Evolutionary conservation across 2,329 filamentous ascomycete species (phyloP), one percentile per base, ranked within the genome.

Genomic region (Penicillium sp.): DNA sequence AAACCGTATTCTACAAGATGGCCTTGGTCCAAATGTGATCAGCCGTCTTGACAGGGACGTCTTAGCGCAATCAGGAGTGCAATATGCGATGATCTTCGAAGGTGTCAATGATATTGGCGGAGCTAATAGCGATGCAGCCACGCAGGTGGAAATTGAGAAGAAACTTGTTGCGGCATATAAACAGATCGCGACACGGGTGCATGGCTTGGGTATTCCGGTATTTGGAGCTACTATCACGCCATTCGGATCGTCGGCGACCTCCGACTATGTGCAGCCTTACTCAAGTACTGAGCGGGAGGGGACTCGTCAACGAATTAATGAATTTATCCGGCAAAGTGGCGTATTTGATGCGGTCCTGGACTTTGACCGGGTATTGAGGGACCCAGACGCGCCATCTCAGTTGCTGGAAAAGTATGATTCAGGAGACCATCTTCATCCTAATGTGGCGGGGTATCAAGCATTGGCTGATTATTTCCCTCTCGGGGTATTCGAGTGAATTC

Each of bases 91-190:
- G 75, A 78, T 89, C 38, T 89, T 88, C 68, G 84, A 88, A 70
- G 86, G 87, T 21, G 85, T 89, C 29, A 89, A 89, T 66, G 87
- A 89, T 66, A 88, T 90, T 56, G 87, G 86, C 4, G 75, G 71
- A 2, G 81, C 78, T 0, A 73, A 74, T 2, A 65, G 80, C 0
- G 81, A 81, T 23, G 50, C 70, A 0, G 71, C 67, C 0, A 73
- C 77, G 0, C 84, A 87, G 63, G 61, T 64, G 3, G 66, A 71
- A 4, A 74, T 86, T 10, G 83, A 79, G 15, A 78, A 81, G 52
- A 66, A 73, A 3, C 73, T 89, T 3, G 82, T 84, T 37, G 75
- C 76, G n/a, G 84, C 84, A 0, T 89, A 84, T 67, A 72, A 77
- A 56, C 83, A 86, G 62, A 86, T 89, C 33, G 78, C 80, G 2